Base-by-base conservation (phyloP, 2,329 filamentous ascomycete species). In the Albophoma yamanashiensis region DNA sequence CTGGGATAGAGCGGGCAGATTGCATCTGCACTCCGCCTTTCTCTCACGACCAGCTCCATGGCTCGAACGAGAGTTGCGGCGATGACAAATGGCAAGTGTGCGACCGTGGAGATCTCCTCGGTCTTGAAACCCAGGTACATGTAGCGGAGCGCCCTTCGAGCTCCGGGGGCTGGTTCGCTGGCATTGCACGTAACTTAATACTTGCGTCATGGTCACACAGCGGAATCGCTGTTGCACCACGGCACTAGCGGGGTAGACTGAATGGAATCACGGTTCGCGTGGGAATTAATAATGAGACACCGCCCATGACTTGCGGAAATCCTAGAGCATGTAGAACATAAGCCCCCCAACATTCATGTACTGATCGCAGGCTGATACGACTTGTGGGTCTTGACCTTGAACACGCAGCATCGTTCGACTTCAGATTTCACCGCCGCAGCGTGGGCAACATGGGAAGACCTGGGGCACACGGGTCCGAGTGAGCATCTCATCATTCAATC, bases 381-480 rank as follows among this genome's bases (percentile, higher is more conserved):
- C 20, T 7, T 36, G 47, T 17, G 4, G 20, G 15, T 36, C 20
- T 20, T 36, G 27, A 17, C 47, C 27, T n/a, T n/a, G 7, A 31
- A 11, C 25, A 8, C 47, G 17, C 47, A 52, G 2, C 47, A 20
- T 9, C 9, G 11, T 12, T 17, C 43, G 22, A 47, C 9, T 15
- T 47, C 5, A 25, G 4, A 5, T 5, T 47, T 20, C 53, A 22
- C 53, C 25, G n/a, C n/a, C 11, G 20, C 58, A 22, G 22, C 14
- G 8, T n/a, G 27, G 22, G 15, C 14, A 52, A 2, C 27, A 62
- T 62, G 62, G n/a, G 45, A n/a, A 60, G 61, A 58, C 62, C 61
- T 1, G 62, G 62, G n/a, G 58, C 58, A 11, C 57, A 60, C 15
- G 62, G 62, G 38, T 38, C 61, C 58, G 47, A 62, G 62, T 64